Conservation (phyloP, 2,329 filamentous ascomycete genomes). For the Aureobasidium melanogenum region DNA sequence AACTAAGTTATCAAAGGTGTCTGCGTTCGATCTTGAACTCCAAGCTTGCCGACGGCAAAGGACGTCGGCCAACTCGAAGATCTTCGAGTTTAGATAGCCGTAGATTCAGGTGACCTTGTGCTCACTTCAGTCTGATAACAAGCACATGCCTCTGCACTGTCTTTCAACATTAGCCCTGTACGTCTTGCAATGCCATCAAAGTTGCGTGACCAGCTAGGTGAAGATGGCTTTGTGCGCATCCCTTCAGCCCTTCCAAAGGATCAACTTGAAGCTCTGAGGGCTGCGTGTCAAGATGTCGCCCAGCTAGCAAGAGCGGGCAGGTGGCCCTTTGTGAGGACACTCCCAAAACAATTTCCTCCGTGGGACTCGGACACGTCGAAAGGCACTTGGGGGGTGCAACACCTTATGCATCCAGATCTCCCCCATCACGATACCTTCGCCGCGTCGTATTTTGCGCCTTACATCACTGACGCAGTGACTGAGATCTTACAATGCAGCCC, state of each 20-base stretch:
- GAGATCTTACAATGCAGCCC: conserved; percentile 48
- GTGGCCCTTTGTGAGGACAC: conserved; percentile 76
- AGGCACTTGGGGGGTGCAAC: conserved; percentile 86
- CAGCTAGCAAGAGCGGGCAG: conserved; percentile 55
- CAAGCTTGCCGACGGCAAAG: not conserved
- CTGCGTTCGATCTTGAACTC: not conserved
- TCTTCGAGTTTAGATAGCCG: not conserved
- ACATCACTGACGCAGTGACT: conserved; percentile 54
- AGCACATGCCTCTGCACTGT: not conserved
- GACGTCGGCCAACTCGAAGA: not conserved
- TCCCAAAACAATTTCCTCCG: conserved; percentile 85
- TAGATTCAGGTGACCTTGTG: not conserved
- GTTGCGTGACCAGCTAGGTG: conserved; percentile 49
- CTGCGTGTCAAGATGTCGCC: conserved; percentile 50
- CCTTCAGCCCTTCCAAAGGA: conserved; percentile 51
- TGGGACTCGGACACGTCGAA: conserved; percentile 53
- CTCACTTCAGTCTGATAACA: not conserved
- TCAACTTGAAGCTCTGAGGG: conserved; percentile 51
- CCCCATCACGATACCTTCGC: conserved; percentile 53
- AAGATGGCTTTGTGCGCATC: conserved; percentile 69
- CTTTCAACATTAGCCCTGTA: not conserved
- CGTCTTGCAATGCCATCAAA: conserved; percentile 12
- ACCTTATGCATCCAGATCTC: conserved; percentile 67
- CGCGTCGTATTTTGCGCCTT: conserved; percentile 60
- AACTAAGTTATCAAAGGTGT: not conserved